phyloP scores from a whole-genome alignment of 441 rosid species.

The Metrosideros polymorpha region DNA sequence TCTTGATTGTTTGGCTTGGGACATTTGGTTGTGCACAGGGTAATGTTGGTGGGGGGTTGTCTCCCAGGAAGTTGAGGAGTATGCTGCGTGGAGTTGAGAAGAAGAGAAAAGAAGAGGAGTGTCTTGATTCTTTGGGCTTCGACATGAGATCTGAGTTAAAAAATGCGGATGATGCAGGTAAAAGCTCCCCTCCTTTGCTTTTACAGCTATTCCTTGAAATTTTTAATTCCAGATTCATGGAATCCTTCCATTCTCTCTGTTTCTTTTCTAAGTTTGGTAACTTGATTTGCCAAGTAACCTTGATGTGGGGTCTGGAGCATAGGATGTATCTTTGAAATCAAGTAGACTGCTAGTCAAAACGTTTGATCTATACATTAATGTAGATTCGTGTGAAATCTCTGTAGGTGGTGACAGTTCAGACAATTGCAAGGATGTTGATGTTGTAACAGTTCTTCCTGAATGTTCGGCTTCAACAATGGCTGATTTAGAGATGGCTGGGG shows the following conservation, averaged over 20 bases:
- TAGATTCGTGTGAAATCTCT: neutral
- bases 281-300: neutral
- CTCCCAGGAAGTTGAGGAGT: conserved; percentile 64
- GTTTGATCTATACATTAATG: neutral
- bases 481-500: conserved; percentile 17
- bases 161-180: conserved; percentile 37
- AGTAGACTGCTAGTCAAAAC: neutral
- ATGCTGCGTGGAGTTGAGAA: conserved; percentile 54
- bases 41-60: conserved; percentile 46
- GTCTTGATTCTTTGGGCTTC: conserved; percentile 26
- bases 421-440: conserved; percentile 81
- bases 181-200: neutral
- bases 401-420: conserved; percentile 45
- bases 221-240: neutral
- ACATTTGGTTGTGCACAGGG: neutral
- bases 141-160: conserved; percentile 36
- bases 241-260: neutral
- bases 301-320: neutral
- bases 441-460: conserved; percentile 53
- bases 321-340: neutral
- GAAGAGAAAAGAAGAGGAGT: conserved; percentile 40
- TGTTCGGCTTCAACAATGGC: conserved; percentile 31
- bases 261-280: neutral
- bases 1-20: neutral
- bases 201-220: neutral